Percentiles rank a stretch among this genome's conserved stretches.
Conservation (phyloP, 768 basidiomycete genomes). For the Lyophyllum semitale region DNA sequence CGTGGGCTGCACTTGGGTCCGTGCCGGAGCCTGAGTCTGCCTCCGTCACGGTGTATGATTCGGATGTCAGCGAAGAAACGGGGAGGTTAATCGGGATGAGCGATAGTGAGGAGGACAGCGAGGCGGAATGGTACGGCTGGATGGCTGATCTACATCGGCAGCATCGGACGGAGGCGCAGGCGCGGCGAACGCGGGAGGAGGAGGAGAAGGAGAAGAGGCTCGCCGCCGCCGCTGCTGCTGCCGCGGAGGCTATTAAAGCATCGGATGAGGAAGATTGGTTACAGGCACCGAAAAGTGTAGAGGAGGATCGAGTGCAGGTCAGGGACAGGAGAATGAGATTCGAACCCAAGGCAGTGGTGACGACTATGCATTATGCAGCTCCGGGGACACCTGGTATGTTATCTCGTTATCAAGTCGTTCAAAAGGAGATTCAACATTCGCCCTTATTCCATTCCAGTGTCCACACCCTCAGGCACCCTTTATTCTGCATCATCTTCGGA, state of each 20-base stretch:
- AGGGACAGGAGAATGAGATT: slow-evolving; percentile 23
- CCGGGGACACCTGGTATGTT: slow-evolving; percentile 4
- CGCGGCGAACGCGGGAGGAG: slow-evolving; percentile 10
- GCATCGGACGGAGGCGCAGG: slow-evolving; percentile 22
- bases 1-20: not conserved
- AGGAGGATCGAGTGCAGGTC: slow-evolving; percentile 20
- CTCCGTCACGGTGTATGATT: slow-evolving; percentile 16
- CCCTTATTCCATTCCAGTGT: slow-evolving; percentile 2
- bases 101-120: slow-evolving; percentile 49
- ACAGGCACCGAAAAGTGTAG: slow-evolving; percentile 12
- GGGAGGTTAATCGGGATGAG: slow-evolving; percentile 26
- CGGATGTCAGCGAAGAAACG: slow-evolving; percentile 23
- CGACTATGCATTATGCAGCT: slow-evolving; percentile 5
- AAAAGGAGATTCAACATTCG: not conserved
- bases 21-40: slow-evolving; percentile 5
- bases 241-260: not conserved
- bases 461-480: slow-evolving; percentile 20
- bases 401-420: not conserved
- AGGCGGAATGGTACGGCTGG: slow-evolving; percentile 73
- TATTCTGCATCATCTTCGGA: slow-evolving; percentile 36
- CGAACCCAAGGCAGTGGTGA: slow-evolving; percentile 34
- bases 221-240: slow-evolving; percentile 7
- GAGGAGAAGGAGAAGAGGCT: not conserved
- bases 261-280: slow-evolving; percentile 4
- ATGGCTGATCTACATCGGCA: slow-evolving; percentile 52